Conservation (phyloP, 495 filamentous ascomycete species). For the Trichoderma gamsii region DNA sequence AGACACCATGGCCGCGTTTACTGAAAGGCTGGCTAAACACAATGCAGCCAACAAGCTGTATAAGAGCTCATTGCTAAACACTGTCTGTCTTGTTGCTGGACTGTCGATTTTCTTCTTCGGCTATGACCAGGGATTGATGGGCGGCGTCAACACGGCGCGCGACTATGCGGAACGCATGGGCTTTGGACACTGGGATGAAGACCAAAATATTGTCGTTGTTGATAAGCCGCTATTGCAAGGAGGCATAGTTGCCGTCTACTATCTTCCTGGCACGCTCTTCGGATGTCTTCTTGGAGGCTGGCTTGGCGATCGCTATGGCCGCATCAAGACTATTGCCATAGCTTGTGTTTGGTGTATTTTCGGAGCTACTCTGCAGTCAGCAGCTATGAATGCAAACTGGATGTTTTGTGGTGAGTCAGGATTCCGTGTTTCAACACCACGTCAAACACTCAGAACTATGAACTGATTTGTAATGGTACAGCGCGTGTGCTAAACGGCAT, state of each 20-base stretch:
- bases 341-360: constrained; percentile 53
- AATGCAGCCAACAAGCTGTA: constrained; percentile 15
- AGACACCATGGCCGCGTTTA: neutral
- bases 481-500: constrained; percentile 61
- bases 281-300: constrained; percentile 56
- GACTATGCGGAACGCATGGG: constrained; percentile 62
- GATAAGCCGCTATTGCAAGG: constrained; percentile 51
- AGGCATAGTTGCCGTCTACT: constrained; percentile 65
- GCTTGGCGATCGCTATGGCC: constrained; percentile 54
- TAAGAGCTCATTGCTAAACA: neutral
- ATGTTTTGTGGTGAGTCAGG: constrained; percentile 57
- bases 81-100: constrained; percentile 18
- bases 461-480: constrained; percentile 20
- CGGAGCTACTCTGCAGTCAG: constrained; percentile 55
- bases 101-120: constrained; percentile 32
- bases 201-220: constrained; percentile 1
- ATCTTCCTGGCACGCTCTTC: constrained; percentile 55
- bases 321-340: constrained; percentile 55
- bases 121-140: constrained; percentile 70
- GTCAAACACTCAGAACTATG: neutral
- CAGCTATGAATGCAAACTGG: constrained; percentile 60
- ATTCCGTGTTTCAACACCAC: neutral
- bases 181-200: constrained; percentile 51
- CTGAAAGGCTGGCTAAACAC: neutral
- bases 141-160: constrained; percentile 60